phyloP scores from a whole-genome alignment of 495 filamentous ascomycete species.

The Talaromyces liani region DNA sequence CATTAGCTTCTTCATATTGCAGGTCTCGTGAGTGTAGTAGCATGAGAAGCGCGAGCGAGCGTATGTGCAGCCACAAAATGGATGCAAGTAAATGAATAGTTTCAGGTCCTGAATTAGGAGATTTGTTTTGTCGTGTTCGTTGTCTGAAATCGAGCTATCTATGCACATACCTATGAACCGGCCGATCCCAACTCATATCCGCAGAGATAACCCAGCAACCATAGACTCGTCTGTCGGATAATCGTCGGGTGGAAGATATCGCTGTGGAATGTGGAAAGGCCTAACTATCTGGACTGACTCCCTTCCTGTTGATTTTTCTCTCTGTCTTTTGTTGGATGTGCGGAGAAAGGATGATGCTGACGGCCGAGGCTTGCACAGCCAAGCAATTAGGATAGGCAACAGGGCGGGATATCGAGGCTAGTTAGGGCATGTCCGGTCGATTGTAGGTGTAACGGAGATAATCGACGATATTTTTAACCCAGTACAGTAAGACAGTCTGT shows the following conservation, averaged over 20 bases:
- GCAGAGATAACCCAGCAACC: constrained; percentile 38
- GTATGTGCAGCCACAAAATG: not conserved
- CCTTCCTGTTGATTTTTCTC: not conserved
- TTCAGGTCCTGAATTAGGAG: not conserved
- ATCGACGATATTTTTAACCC: not conserved
- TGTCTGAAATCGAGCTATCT: constrained; percentile 10
- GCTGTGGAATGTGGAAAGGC: constrained; percentile 6
- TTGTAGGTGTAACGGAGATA: not conserved
- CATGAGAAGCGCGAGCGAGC: not conserved
- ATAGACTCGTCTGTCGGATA: constrained; percentile 23
- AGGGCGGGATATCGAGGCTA: not conserved
- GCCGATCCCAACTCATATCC: constrained; percentile 71
- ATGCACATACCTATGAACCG: constrained; percentile 58
- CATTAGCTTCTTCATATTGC: constrained; percentile 27
- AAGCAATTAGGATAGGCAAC: not conserved
- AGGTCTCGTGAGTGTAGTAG: not conserved
- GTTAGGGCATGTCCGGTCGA: not conserved
- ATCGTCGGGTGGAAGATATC: constrained; percentile 15
- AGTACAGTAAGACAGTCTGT: not conserved
- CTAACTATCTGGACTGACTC: not conserved
- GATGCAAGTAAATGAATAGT: not conserved
- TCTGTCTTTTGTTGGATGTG: not conserved
- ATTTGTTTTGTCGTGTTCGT: not conserved
- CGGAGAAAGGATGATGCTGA: not conserved
- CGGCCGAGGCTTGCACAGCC: not conserved